Evolutionary conservation across 805 yeast genomes (phyloP), one percentile per base, ranked within the genome.

Genomic region (Metschnikowia peoriensis): DNA sequence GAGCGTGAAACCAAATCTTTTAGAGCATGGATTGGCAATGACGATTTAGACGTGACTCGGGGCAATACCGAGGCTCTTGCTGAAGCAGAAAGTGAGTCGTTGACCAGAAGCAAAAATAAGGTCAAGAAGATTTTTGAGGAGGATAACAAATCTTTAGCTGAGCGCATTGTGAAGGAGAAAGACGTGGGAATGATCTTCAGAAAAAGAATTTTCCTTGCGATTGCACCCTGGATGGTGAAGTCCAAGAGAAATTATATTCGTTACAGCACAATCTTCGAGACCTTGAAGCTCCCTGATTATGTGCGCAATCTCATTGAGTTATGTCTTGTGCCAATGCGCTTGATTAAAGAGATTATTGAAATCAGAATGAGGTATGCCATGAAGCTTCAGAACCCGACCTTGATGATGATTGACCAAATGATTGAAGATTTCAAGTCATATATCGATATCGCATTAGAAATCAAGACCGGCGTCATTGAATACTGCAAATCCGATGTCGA

Each of bases 401-500:
- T 92, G 84, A 88, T 90, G 91, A 89, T 90, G 85, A 89, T 94
- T 60, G 99, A 94, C 68, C 97, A 93, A 69, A 86, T 90, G 80
- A 81, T 93, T 55, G 91, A 83, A 44, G 96, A 90, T 66, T 87
- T 93, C 65, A 85, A 85, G 59, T 79, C 85, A 1, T 90, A 89
- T 65, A 81, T 93, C 51, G 79, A 81, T 45, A 73, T 91, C 35
- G 92, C 96, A 0, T 76, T 89, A 15, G 87, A 83, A 57, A 81
- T 91, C 47, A 85, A 90, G 64, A 82, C 81, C 52, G 83, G 89
- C 0, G 79, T 86, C 44, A 69, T 77, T 28, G 85, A 81, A 45
- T 86, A 83, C 60, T 77, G 82, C 58, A 79, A 70, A 37, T 82
- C 88, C 0, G 78, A 74, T 50, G 59, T 58, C 7, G 80, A 77